Conservation (phyloP, 2,329 filamentous ascomycete species). For the Penicillium sp. region DNA sequence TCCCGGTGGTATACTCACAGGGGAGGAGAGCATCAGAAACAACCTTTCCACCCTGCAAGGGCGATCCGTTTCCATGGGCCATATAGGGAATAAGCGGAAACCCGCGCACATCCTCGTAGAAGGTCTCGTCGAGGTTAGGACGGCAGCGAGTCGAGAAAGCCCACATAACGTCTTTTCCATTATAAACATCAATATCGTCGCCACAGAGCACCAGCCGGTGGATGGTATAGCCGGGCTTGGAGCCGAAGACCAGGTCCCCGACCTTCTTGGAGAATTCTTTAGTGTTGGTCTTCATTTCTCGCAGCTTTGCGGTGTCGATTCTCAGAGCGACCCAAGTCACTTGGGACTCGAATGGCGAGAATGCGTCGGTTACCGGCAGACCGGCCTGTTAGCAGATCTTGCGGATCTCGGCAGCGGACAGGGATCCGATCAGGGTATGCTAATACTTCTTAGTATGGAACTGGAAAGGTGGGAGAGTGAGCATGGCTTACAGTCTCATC, state of each 20-base stretch:
- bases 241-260: constrained; percentile 43
- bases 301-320: constrained; percentile 57
- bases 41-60: constrained; percentile 45
- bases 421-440: constrained; percentile 43
- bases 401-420: constrained; percentile 47
- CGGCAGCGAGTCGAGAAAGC: constrained; percentile 51
- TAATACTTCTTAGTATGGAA: not conserved
- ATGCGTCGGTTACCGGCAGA: constrained; percentile 48
- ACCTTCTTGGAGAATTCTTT: constrained; percentile 41
- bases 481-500: constrained; percentile 45
- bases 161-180: constrained; percentile 50
- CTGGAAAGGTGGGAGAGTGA: not conserved
- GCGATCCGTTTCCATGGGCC: constrained; percentile 40
- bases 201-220: constrained; percentile 49
- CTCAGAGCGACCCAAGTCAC: constrained; percentile 54
- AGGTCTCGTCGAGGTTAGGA: constrained; percentile 44
- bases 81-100: constrained; percentile 51
- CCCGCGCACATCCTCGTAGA: constrained; percentile 46
- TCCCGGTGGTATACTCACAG: constrained; percentile 42
- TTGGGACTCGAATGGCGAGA: constrained; percentile 48
- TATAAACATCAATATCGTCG: constrained; percentile 51
- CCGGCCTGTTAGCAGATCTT: constrained; percentile 35
- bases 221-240: constrained; percentile 46
- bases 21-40: constrained; percentile 48
- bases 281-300: constrained; percentile 52